Conservation (phyloP, 495 filamentous ascomycete species). For the Pseudevernia furfuracea region DNA sequence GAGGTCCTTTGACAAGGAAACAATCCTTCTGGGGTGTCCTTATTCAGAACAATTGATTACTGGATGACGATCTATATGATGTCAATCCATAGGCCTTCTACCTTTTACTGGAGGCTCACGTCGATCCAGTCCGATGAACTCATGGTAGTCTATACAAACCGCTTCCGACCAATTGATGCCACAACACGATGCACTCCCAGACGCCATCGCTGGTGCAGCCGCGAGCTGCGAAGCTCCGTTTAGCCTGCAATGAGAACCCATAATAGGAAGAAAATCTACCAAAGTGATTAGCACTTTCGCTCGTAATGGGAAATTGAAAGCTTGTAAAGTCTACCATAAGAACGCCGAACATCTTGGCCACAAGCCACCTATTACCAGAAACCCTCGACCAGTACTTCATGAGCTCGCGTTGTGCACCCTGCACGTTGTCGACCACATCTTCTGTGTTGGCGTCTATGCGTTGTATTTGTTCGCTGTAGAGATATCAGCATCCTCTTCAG, state of each 20-base stretch:
- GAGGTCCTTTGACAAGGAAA: not conserved
- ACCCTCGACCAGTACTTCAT: conserved; percentile 96
- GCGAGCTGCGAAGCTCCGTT: not conserved
- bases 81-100: not conserved
- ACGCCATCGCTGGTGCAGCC: conserved; percentile 14
- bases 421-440: conserved; percentile 93
- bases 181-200: conserved; percentile 4
- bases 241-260: conserved; percentile 36
- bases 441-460: conserved; percentile 93
- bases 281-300: not conserved
- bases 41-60: not conserved
- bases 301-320: not conserved
- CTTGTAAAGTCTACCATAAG: conserved; percentile 49
- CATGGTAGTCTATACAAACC: conserved; percentile 10
- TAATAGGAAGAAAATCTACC: conserved; percentile 30
- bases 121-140: not conserved
- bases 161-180: not conserved
- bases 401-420: conserved; percentile 84
- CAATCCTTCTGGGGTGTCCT: not conserved
- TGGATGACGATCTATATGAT: not conserved
- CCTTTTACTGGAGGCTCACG: not conserved
- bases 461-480: conserved; percentile 32
- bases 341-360: conserved; percentile 98
- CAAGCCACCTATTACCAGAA: conserved; percentile 88
- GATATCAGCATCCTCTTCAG: not conserved